phyloP scores from a whole-genome alignment of 495 filamentous ascomycete species.

The Podospora fimiseda region DNA sequence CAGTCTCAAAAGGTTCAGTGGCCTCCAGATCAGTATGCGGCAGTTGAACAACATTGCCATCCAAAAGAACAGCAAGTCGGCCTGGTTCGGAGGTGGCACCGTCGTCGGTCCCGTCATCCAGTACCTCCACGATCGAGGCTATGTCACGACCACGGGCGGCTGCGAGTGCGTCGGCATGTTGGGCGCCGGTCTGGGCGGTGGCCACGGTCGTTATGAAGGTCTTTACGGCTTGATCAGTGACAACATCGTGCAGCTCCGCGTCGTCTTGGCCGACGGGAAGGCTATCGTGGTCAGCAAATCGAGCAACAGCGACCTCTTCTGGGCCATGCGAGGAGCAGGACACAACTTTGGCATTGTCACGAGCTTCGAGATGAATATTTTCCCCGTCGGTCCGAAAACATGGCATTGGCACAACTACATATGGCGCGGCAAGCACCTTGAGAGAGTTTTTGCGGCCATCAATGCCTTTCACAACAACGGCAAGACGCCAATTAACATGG shows the following conservation, averaged over 20 bases:
- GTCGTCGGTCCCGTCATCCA: slow-evolving; percentile 11
- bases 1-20: slow-evolving; percentile 3
- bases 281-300: slow-evolving; percentile 27
- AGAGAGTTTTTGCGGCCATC: not conserved
- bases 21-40: slow-evolving; percentile 13
- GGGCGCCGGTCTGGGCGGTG: slow-evolving; percentile 48
- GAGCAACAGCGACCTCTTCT: slow-evolving; percentile 38
- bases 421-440: slow-evolving; percentile 14
- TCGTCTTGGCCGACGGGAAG: slow-evolving; percentile 45
- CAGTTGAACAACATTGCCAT: not conserved
- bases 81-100: slow-evolving; percentile 1
- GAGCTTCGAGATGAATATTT: slow-evolving; percentile 15
- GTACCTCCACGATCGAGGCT: not conserved
- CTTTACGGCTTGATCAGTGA: slow-evolving; percentile 46
- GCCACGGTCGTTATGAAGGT: slow-evolving; percentile 46
- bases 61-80: not conserved
- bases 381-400: slow-evolving; percentile 36
- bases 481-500: slow-evolving; percentile 28
- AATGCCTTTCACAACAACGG: slow-evolving; percentile 17
- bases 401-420: slow-evolving; percentile 22
- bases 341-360: slow-evolving; percentile 51
- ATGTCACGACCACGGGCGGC: slow-evolving; percentile 30
- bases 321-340: slow-evolving; percentile 48
- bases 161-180: slow-evolving; percentile 45
- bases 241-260: slow-evolving; percentile 36